Conservation (phyloP, 2,329 filamentous ascomycete genomes). For the Venturia nashicola region DNA sequence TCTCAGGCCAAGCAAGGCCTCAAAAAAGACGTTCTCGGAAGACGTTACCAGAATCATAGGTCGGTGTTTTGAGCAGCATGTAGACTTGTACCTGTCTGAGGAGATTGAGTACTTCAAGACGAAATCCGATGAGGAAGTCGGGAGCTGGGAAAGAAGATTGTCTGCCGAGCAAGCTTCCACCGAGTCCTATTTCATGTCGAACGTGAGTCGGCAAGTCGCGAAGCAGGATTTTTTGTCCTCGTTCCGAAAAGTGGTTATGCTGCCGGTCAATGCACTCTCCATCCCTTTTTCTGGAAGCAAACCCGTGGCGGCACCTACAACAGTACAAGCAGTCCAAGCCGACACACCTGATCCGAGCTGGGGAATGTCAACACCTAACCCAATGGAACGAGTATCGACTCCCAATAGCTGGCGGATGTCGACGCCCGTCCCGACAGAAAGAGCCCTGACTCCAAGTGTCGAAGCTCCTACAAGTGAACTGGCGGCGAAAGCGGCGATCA, state of each 20-base stretch:
- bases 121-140: constrained; percentile 65
- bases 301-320: constrained; percentile 15
- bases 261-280: constrained; percentile 79
- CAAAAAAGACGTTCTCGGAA: constrained; percentile 47
- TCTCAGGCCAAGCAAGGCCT: constrained; percentile 53
- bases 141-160: constrained; percentile 80
- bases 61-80: constrained; percentile 75
- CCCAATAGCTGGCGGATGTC: constrained; percentile 11
- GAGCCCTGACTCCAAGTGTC: constrained; percentile 14
- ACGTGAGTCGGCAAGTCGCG: constrained; percentile 83
- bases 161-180: constrained; percentile 81
- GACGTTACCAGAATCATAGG: constrained; percentile 54
- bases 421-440: constrained; percentile 9
- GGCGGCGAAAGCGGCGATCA: constrained; percentile 92
- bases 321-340: constrained; percentile 9
- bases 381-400: constrained; percentile 14
- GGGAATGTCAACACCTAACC: neutral
- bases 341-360: constrained; percentile 12
- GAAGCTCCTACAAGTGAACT: constrained; percentile 73
- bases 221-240: constrained; percentile 94
- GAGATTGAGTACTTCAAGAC: constrained; percentile 77
- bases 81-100: constrained; percentile 87
- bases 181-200: constrained; percentile 93
- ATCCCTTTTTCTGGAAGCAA: constrained; percentile 43
- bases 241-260: constrained; percentile 98